phyloP scores from a whole-genome alignment of 1,139 yeast genomes.

The Hemisphaericaspora subhashii region DNA sequence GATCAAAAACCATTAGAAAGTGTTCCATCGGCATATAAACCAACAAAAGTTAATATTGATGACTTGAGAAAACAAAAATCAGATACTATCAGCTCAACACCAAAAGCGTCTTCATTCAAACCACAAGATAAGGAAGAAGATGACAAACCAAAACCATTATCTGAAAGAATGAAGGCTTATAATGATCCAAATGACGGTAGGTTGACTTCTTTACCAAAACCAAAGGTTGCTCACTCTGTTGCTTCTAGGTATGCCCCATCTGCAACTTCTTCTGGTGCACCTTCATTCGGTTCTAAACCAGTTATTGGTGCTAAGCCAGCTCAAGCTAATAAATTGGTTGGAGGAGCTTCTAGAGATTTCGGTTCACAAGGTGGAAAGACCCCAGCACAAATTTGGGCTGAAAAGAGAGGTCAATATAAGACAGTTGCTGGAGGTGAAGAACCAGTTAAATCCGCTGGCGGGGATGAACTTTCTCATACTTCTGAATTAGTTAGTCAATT shows the following conservation, averaged over 20 bases:
- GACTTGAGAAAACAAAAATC: slow-evolving; percentile 48
- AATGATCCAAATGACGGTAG: slow-evolving; percentile 35
- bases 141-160: slow-evolving; percentile 35
- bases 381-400: slow-evolving; percentile 97
- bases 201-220: slow-evolving; percentile 65
- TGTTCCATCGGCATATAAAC: slow-evolving; percentile 67
- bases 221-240: slow-evolving; percentile 55
- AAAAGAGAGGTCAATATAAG: slow-evolving; percentile 69
- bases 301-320: slow-evolving; percentile 28
- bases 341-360: slow-evolving; percentile 69
- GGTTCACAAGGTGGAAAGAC: slow-evolving; percentile 80
- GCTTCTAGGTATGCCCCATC: slow-evolving; percentile 49
- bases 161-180: slow-evolving; percentile 43
- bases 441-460: slow-evolving; percentile 11
- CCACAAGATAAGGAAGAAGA: slow-evolving; percentile 25
- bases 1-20: slow-evolving; percentile 58
- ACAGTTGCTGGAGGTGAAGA: slow-evolving; percentile 34
- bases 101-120: slow-evolving; percentile 26
- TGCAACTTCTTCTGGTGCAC: slow-evolving; percentile 24
- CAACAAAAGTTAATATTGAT: slow-evolving; percentile 52
- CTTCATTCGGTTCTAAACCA: slow-evolving; percentile 60
- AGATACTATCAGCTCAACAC: slow-evolving; percentile 46
- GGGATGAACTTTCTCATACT: slow-evolving; percentile 9
- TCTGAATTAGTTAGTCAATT: slow-evolving; percentile 21
- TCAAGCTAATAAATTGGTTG: slow-evolving; percentile 48